phyloP scores from a whole-genome alignment of 768 basidiomycete species.

The Boletellus ananas region DNA sequence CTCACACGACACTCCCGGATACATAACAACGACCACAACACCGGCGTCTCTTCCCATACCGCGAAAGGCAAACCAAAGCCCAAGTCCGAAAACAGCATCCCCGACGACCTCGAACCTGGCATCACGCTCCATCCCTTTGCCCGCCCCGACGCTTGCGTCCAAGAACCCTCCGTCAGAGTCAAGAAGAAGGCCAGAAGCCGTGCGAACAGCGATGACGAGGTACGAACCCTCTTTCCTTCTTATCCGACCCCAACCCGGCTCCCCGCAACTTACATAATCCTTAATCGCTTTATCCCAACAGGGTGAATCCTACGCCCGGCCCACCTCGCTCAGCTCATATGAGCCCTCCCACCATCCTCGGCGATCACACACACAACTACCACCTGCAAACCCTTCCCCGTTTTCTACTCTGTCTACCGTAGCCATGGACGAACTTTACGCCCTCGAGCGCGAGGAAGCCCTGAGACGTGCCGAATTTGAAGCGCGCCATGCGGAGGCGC shows the following conservation, averaged over 20 bases:
- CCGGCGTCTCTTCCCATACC: constrained; percentile 10
- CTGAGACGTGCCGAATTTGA: constrained; percentile 85
- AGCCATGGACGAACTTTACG: constrained; percentile 87
- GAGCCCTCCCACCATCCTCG: constrained; percentile 34
- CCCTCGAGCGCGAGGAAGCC: constrained; percentile 84
- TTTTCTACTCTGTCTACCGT: constrained; percentile 68
- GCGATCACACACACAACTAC: constrained; percentile 26
- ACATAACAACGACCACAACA: constrained; percentile 61
- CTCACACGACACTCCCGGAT: constrained; percentile 94
- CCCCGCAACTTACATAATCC: constrained; percentile 24
- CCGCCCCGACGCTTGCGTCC: constrained; percentile 15
- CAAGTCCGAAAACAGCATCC: constrained; percentile 22
- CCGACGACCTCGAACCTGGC: constrained; percentile 25
- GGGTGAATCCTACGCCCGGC: constrained; percentile 58
- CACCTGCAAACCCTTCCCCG: constrained; percentile 39
- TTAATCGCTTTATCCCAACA: constrained; percentile 25
- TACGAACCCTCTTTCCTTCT: constrained; percentile 35
- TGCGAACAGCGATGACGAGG: constrained; percentile 83
- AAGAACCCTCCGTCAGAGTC: constrained; percentile 36
- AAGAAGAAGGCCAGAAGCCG: constrained; percentile 80
- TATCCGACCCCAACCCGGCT: constrained; percentile 13
- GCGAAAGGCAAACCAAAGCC: constrained; percentile 29
- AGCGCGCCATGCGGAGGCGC: constrained; percentile 64
- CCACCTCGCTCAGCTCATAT: constrained; percentile 47
- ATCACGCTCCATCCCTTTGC: constrained; percentile 27